Conservation (phyloP, 768 basidiomycete genomes). For the Leucosporidium creatinivorum region DNA sequence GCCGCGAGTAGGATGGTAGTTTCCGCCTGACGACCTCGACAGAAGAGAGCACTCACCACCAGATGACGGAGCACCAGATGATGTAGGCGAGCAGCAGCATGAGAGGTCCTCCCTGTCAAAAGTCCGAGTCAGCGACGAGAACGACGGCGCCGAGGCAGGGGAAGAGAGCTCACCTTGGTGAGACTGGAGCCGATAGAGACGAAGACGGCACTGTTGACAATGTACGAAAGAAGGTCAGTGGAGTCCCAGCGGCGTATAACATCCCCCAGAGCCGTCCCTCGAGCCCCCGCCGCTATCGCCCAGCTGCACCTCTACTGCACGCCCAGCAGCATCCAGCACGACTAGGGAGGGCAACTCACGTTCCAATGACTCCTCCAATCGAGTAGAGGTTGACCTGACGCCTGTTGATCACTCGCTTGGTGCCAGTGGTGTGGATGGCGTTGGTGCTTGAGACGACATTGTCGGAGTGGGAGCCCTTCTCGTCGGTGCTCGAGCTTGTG, state of each 20-base stretch:
- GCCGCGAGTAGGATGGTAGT: no score
- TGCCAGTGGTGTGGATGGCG: neutral
- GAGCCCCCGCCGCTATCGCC: no score
- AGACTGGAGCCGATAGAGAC: conserved; percentile 1
- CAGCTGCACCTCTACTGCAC: no score
- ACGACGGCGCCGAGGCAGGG: conserved; percentile 36
- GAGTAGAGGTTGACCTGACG: neutral
- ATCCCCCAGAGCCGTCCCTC: no score
- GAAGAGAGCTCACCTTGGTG: conserved; percentile 20
- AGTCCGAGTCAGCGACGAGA: neutral
- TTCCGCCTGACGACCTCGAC: no score
- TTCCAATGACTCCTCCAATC: conserved; percentile 1
- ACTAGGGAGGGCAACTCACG: no score
- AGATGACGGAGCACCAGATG: neutral
- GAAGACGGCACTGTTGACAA: conserved; percentile 8
- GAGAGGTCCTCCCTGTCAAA: neutral
- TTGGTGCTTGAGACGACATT: no score
- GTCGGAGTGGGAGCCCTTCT: no score
- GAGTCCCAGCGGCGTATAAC: no score
- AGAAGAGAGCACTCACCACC: neutral
- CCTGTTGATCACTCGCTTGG: neutral
- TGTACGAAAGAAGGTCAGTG: neutral
- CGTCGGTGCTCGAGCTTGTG: no score
- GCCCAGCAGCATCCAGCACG: no score
- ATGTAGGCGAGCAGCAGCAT: neutral